Evolutionary conservation across 345 rosid species (phyloP).

Genomic region (Luvunga scandens): DNA sequence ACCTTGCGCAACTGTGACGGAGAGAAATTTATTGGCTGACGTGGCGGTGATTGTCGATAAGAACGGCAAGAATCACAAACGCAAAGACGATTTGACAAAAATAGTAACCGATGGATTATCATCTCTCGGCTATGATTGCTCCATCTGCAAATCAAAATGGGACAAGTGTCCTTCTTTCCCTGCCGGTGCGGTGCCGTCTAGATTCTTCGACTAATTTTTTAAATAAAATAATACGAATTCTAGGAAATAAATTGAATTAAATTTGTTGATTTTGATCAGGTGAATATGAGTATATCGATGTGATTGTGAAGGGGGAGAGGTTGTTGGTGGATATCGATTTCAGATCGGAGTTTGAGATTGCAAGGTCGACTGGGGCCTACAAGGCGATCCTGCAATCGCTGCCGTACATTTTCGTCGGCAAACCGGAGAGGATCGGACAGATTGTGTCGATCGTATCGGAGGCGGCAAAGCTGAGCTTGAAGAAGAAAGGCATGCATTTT

Average conservation of each 20-base stretch:
- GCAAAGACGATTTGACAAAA: slow-evolving; percentile 71
- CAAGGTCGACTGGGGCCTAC: slow-evolving; percentile 71
- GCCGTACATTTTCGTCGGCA: slow-evolving; percentile 86
- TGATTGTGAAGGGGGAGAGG: slow-evolving; percentile 60
- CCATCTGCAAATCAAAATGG: slow-evolving; percentile 96
- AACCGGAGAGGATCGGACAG: slow-evolving; percentile 73
- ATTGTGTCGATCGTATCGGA: slow-evolving; percentile 76
- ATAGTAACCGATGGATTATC: slow-evolving; percentile 57
- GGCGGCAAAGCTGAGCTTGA: slow-evolving; percentile 84
- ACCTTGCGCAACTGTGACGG: slow-evolving; percentile 61
- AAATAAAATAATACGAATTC: neutral
- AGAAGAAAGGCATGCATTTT: slow-evolving; percentile 88
- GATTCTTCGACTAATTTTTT: neutral
- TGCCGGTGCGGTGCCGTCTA: slow-evolving; percentile 46
- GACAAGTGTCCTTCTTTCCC: slow-evolving; percentile 69
- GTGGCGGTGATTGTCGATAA: slow-evolving; percentile 75
- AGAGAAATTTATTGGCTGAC: slow-evolving; percentile 83
- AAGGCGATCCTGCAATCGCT: slow-evolving; percentile 68
- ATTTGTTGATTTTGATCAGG: slow-evolving; percentile 39
- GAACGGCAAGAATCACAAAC: slow-evolving; percentile 63
- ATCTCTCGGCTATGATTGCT: slow-evolving; percentile 63
- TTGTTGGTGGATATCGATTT: slow-evolving; percentile 80
- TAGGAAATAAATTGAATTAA: neutral
- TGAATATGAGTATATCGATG: slow-evolving; percentile 89
- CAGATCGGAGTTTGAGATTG: slow-evolving; percentile 94